Percentiles rank a stretch among this genome's conserved stretches.
Evolutionary conservation across 2,329 filamentous ascomycete species (phyloP).

Genomic region (Colletotrichum ledebouriae): DNA sequence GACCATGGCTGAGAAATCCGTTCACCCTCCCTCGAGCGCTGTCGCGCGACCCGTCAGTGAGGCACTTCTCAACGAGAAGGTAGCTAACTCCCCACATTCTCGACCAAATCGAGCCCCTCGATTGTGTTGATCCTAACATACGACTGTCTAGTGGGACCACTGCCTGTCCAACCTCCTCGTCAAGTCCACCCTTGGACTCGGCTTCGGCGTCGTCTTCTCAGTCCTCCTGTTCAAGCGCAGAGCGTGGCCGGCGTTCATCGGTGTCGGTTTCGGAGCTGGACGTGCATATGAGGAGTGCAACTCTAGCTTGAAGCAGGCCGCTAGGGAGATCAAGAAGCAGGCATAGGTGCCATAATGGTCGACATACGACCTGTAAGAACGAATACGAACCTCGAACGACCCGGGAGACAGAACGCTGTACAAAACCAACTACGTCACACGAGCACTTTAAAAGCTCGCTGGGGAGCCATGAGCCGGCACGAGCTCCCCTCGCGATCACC

Average conservation of each 20-base stretch:
- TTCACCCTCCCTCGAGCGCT: constrained; percentile 71
- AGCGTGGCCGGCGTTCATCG: constrained; percentile 97
- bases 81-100: constrained; percentile 53
- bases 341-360: constrained; percentile 49
- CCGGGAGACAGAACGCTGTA: constrained; percentile 48
- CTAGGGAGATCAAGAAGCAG: constrained; percentile 69
- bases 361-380: constrained; percentile 40
- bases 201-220: constrained; percentile 98
- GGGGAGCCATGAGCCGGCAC: constrained; percentile 34
- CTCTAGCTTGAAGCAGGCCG: constrained; percentile 76
- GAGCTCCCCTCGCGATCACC: constrained; percentile 20
- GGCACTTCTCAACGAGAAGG: constrained; percentile 99
- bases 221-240: constrained; percentile 98
- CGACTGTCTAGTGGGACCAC: constrained; percentile 85
- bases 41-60: constrained; percentile 93
- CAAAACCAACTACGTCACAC: constrained; percentile 44
- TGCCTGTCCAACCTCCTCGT: constrained; percentile 98
- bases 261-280: constrained; percentile 94
- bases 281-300: constrained; percentile 99
- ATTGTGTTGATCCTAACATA: constrained; percentile 42
- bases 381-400: constrained; percentile 42
- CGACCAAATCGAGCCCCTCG: constrained; percentile 4
- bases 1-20: constrained; percentile 67
- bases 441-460: constrained; percentile 36
- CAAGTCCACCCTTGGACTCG: constrained; percentile 94